phyloP scores from a whole-genome alignment of 2,329 filamentous ascomycete species.

The Cladorrhinum sp. region DNA sequence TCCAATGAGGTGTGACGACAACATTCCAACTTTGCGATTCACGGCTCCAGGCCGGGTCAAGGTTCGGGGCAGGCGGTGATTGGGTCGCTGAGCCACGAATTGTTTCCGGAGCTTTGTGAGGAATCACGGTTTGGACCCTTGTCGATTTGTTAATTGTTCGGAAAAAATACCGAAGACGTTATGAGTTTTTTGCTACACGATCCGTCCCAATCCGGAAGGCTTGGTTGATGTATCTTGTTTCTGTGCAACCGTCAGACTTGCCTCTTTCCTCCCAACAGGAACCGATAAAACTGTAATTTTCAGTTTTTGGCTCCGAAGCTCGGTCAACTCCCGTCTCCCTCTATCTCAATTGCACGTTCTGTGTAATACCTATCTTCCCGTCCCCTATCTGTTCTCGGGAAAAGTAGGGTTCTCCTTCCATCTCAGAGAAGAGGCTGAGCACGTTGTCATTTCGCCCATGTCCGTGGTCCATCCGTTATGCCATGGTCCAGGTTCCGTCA shows the following conservation, averaged over 20 bases:
- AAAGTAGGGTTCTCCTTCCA: not conserved
- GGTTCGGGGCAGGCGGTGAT: constrained; percentile 19
- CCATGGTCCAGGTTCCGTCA: not conserved
- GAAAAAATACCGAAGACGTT: not conserved
- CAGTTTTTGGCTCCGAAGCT: not conserved
- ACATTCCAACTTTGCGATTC: constrained; percentile 20
- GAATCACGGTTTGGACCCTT: constrained; percentile 16
- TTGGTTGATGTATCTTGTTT: not conserved
- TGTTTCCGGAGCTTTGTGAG: constrained; percentile 28
- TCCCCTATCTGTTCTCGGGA: not conserved
- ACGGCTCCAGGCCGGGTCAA: constrained; percentile 18
- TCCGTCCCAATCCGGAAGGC: constrained; percentile 6
- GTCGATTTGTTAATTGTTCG: constrained; percentile 21
- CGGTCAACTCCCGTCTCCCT: not conserved
- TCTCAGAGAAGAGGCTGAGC: not conserved
- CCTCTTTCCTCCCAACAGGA: not conserved
- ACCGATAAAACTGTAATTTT: not conserved
- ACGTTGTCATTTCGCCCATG: not conserved
- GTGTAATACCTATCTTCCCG: no score
- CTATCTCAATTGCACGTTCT: no score
- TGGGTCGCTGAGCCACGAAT: constrained; percentile 27
- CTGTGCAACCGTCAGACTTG: not conserved
- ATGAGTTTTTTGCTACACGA: constrained; percentile 4
- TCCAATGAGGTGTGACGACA: constrained; percentile 27
- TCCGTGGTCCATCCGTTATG: not conserved